Evolutionary conservation across 495 filamentous ascomycete genomes (phyloP).

Genomic region (Aspergillus egyptiacus): DNA sequence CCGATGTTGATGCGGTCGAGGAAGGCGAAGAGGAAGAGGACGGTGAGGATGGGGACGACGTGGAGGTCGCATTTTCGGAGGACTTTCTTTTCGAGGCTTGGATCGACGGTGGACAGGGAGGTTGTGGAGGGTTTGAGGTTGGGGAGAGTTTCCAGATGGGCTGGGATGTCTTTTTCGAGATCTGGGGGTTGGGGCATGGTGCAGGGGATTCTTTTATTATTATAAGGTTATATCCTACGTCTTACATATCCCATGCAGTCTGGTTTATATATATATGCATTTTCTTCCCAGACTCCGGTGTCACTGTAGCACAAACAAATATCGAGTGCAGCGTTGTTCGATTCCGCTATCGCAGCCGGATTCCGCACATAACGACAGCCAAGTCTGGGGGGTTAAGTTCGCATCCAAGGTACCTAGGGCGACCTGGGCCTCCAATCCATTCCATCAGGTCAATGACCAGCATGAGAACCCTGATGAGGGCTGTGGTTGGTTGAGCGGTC

Average conservation of each 20-base stretch:
- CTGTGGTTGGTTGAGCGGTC: no score
- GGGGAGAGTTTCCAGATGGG: constrained; percentile 1
- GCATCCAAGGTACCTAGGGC: no score
- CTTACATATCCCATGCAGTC: no score
- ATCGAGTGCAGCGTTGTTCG: not conserved
- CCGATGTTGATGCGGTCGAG: constrained; percentile 34
- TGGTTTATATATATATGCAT: not conserved
- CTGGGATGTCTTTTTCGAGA: not conserved
- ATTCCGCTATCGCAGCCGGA: constrained; percentile 5
- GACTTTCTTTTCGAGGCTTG: constrained; percentile 27
- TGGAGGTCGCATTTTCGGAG: constrained; percentile 38
- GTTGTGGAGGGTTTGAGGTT: constrained; percentile 14
- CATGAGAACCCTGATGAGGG: no score
- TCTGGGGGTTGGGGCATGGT: not conserved
- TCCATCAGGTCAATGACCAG: no score
- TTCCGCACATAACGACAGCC: not conserved
- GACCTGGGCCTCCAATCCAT: no score
- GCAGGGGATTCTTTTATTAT: no score
- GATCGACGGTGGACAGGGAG: constrained; percentile 10
- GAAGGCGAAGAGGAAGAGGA: constrained; percentile 39
- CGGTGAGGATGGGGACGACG: constrained; percentile 33
- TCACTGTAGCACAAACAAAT: no score
- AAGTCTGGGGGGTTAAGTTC: no score
- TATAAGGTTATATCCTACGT: no score
- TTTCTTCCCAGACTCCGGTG: no score